Evolutionary conservation across 2,329 filamentous ascomycete genomes (phyloP).

Genomic region (Graphilbum fragrans): DNA sequence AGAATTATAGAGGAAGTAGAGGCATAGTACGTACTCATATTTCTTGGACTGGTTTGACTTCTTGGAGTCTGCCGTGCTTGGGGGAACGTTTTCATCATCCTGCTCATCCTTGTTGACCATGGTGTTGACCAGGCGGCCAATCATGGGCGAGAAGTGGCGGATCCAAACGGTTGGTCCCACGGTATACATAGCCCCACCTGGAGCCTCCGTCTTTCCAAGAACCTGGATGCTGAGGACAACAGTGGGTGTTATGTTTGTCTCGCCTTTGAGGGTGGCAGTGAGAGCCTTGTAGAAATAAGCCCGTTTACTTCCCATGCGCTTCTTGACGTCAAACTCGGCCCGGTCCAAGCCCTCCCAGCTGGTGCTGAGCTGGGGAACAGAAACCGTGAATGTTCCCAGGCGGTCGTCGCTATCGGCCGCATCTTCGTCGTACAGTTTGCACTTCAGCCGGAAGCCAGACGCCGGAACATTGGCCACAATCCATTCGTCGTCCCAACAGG

Average conservation of each 20-base stretch:
- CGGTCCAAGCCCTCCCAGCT: conserved; percentile 54
- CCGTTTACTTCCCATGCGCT: conserved; percentile 75
- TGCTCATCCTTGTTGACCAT: conserved; percentile 52
- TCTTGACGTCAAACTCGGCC: conserved; percentile 60
- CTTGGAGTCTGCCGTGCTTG: conserved; percentile 11
- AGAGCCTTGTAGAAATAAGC: conserved; percentile 67
- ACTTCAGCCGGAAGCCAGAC: conserved; percentile 73
- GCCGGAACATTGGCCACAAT: conserved; percentile 76
- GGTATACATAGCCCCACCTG: conserved; percentile 62
- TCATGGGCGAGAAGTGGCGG: conserved; percentile 79
- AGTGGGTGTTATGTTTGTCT: conserved; percentile 55
- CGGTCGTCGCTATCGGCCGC: conserved; percentile 75
- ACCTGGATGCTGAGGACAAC: conserved; percentile 65
- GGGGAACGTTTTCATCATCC: conserved; percentile 24
- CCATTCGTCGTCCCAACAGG: conserved; percentile 78
- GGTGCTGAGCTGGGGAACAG: conserved; percentile 46
- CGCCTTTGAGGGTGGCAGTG: conserved; percentile 47
- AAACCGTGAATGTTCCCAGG: conserved; percentile 72
- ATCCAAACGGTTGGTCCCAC: conserved; percentile 64
- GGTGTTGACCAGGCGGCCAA: conserved; percentile 66
- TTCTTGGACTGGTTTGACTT: conserved; percentile 38
- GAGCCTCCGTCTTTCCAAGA: conserved; percentile 63
- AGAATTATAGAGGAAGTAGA: background rate
- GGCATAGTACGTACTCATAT: conserved; percentile 56
- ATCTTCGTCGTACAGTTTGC: conserved; percentile 83